Percentiles rank a stretch among this genome's conserved stretches.
Evolutionary conservation across 768 basidiomycete species (phyloP).

Genomic region (Pilatotrama ljubarskyi): DNA sequence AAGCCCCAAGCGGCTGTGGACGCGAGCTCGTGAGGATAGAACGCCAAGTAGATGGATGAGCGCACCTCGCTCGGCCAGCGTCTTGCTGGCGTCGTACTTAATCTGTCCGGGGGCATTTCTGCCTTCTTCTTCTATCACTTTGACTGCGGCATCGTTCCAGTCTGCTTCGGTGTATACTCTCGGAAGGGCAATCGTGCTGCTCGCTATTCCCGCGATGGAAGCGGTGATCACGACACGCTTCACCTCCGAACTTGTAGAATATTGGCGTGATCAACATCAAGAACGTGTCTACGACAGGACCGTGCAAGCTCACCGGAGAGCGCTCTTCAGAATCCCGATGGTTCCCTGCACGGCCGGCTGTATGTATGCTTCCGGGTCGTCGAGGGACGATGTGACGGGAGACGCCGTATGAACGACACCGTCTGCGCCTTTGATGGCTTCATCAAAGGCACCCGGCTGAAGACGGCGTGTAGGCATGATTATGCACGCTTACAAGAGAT

Average conservation of each 20-base stretch:
- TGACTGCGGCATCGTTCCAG: slow-evolving; percentile 57
- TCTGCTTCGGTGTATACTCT: slow-evolving; percentile 48
- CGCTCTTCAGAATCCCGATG: slow-evolving; percentile 56
- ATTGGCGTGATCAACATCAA: not conserved
- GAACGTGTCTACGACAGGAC: not conserved
- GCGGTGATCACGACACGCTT: slow-evolving; percentile 66
- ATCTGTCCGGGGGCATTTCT: slow-evolving; percentile 36
- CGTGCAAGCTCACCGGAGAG: slow-evolving; percentile 52
- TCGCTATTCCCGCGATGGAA: slow-evolving; percentile 47
- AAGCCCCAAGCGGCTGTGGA: slow-evolving; percentile 49
- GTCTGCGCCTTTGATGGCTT: slow-evolving; percentile 72
- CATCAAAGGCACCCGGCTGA: slow-evolving; percentile 69
- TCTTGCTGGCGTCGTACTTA: slow-evolving; percentile 62
- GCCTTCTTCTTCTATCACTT: slow-evolving; percentile 49
- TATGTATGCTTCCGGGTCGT: slow-evolving; percentile 54
- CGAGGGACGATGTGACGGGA: slow-evolving; percentile 49
- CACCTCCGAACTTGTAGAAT: slow-evolving; percentile 27
- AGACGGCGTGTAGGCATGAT: too few relatives aligned
- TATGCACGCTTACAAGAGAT: too few relatives aligned
- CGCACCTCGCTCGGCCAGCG: slow-evolving; percentile 49
- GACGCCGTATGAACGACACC: slow-evolving; percentile 70
- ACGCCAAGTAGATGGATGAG: too few relatives aligned
- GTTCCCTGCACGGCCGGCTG: slow-evolving; percentile 75
- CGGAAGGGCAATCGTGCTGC: slow-evolving; percentile 24
- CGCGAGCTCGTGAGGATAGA: too few relatives aligned